A percentile compares a stretch with the other conserved stretches of the same genome.
Evolutionary conservation across 2,329 filamentous ascomycete species (phyloP).

Genomic region (Coniella vitis): DNA sequence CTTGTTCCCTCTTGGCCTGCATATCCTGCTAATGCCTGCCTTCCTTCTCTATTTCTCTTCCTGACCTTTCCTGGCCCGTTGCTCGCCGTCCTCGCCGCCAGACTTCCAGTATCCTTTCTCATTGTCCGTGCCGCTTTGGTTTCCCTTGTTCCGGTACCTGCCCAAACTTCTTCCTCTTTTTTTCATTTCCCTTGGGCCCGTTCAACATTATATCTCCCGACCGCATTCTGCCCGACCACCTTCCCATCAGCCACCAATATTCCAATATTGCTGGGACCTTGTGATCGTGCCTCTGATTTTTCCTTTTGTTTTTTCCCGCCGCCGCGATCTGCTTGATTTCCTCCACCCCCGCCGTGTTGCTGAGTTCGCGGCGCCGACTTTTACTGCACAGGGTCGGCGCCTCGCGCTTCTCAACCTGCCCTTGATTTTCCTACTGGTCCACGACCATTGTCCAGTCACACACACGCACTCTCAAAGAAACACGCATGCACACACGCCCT

Average conservation of each 20-base stretch:
- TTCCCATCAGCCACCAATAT: no score
- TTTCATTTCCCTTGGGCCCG: background rate
- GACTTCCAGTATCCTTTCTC: background rate
- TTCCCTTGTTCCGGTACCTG: background rate
- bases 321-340: slow-evolving; percentile 4
- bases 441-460: background rate
- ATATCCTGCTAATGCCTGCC: no score
- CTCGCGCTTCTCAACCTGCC: slow-evolving; percentile 3
- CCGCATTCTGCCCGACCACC: no score
- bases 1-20: no score
- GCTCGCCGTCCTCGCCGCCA: background rate
- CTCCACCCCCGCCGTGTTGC: background rate
- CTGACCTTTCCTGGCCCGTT: no score
- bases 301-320: no score
- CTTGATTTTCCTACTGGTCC: background rate
- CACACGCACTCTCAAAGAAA: background rate
- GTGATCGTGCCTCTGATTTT: no score
- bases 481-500: slow-evolving; percentile 13
- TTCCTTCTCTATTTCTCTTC: no score
- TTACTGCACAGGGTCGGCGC: slow-evolving; percentile 14
- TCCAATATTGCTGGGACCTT: no score
- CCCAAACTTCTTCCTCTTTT: background rate
- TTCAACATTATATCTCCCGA: no score
- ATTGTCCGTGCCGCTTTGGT: background rate
- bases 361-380: slow-evolving; percentile 14